Conservation (phyloP, 805 yeast species). For the Kodamaea leandrae region DNA sequence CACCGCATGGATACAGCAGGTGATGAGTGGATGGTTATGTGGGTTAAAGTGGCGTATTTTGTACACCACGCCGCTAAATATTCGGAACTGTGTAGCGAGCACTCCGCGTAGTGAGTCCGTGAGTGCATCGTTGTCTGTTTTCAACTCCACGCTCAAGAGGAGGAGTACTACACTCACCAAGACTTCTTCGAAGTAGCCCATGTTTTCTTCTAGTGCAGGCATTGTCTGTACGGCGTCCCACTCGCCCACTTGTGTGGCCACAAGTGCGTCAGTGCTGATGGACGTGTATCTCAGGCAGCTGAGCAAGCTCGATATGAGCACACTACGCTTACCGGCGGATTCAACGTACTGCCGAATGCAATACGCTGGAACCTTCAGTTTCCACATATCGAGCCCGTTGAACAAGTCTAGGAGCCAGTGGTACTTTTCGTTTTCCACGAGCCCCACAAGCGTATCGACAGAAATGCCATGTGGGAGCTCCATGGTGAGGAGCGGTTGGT, state of each 20-base stretch:
- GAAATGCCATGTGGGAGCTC: slow-evolving; percentile 16
- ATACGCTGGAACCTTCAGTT: slow-evolving; percentile 32
- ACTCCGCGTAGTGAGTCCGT: slow-evolving; percentile 13
- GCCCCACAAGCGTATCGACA: slow-evolving; percentile 18
- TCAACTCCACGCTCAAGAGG: slow-evolving; percentile 21
- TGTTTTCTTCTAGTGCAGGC: slow-evolving; percentile 3
- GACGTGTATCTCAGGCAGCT: slow-evolving; percentile 23
- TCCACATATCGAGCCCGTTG: slow-evolving; percentile 40
- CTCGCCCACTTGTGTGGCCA: slow-evolving; percentile 21
- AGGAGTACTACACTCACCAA: slow-evolving; percentile 31
- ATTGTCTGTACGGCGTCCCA: slow-evolving; percentile 19
- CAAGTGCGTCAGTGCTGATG: slow-evolving; percentile 10
- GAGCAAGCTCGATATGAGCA: slow-evolving; percentile 31
- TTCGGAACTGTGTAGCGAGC: slow-evolving; percentile 31
- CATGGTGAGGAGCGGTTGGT: slow-evolving; percentile 3
- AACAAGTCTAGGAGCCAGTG: slow-evolving; percentile 41
- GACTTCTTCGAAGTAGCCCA: slow-evolving; percentile 24
- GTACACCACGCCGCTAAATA: slow-evolving; percentile 28
- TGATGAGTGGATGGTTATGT: slow-evolving; percentile 21
- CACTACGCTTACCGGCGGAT: slow-evolving; percentile 15
- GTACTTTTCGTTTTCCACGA: slow-evolving; percentile 34
- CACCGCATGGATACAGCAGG: slow-evolving; percentile 31
- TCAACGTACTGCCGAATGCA: slow-evolving; percentile 20
- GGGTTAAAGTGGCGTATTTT: slow-evolving; percentile 18
- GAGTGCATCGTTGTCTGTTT: slow-evolving; percentile 14